A percentile compares a stretch with the other conserved stretches of the same genome.
These are phyloP conservation scores for Pichia membranifaciens DNA, from an alignment of 805 yeast species.

Conservation along the genomic window DNA sequence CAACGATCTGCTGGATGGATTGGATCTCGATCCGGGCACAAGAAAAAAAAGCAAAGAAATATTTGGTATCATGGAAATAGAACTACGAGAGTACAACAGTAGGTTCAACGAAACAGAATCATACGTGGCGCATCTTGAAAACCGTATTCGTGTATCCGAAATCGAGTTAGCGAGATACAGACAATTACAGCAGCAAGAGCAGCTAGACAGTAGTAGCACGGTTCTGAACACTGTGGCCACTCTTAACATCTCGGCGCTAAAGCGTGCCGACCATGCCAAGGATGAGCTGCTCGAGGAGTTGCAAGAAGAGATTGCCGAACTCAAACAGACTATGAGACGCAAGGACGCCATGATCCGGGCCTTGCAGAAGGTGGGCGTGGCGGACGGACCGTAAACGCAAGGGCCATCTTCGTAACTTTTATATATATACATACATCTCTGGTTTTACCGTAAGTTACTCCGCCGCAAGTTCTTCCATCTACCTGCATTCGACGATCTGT, in stretches of 20 bases:
- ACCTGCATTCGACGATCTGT: too few species aligned
- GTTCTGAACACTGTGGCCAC: neutral
- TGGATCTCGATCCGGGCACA: neutral
- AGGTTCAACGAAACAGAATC: conserved; percentile 10
- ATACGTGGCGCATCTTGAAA: conserved; percentile 14
- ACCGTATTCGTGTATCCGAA: conserved; percentile 11
- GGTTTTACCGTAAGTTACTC: neutral
- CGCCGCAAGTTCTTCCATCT: too few species aligned
- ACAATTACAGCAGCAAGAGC: neutral
- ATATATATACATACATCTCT: neutral
- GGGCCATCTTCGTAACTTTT: too few species aligned
- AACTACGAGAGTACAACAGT: conserved; percentile 5
- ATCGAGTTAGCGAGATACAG: conserved; percentile 10
- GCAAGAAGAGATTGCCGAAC: conserved; percentile 60
- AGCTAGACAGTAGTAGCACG: neutral
- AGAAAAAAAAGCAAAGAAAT: conserved; percentile 1
- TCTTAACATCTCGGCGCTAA: neutral
- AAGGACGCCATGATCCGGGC: conserved; percentile 79
- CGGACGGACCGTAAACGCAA: neutral
- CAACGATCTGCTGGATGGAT: neutral
- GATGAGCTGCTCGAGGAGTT: conserved; percentile 31
- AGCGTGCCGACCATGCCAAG: neutral
- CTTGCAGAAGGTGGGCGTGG: conserved; percentile 26
- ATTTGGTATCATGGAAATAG: neutral
- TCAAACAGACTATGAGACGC: conserved; percentile 56